Percentiles rank a stretch among this genome's conserved stretches.
Conservation (phyloP, 2,329 filamentous ascomycete species). For the Alternaria ethzedia region DNA sequence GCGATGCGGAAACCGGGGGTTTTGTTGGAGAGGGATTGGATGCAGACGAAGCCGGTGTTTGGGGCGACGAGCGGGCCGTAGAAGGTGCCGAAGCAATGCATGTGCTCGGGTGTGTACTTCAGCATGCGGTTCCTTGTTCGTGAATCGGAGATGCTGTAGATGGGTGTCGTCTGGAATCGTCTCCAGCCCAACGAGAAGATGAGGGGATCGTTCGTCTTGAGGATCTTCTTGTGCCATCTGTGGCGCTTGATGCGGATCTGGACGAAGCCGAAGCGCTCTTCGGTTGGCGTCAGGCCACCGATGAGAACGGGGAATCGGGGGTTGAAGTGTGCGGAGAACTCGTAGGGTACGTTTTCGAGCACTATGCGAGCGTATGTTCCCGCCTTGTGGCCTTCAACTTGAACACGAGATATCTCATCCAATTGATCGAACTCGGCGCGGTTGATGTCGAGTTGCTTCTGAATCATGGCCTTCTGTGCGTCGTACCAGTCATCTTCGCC, state of each 20-base stretch:
- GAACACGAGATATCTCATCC: constrained; percentile 80
- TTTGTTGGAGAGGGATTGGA: constrained; percentile 84
- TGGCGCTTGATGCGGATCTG: constrained; percentile 97
- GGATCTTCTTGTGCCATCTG: constrained; percentile 98
- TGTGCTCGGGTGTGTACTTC: constrained; percentile 98
- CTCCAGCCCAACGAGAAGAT: constrained; percentile 98
- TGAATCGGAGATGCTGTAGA: constrained; percentile 95
- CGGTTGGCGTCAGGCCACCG: constrained; percentile 89
- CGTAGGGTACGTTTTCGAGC: constrained; percentile 85
- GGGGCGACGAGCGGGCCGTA: constrained; percentile 94
- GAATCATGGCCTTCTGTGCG: constrained; percentile 88
- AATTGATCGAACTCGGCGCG: constrained; percentile 88
- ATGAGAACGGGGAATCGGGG: constrained; percentile 83
- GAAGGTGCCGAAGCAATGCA: constrained; percentile 97
- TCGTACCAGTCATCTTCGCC: constrained; percentile 99
- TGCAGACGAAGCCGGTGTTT: constrained; percentile 93
- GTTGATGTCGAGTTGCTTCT: constrained; percentile 97
- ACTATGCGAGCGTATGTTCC: constrained; percentile 94
- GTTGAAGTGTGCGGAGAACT: constrained; percentile 85
- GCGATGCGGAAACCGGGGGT: constrained; percentile 92
- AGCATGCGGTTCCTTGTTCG: constrained; percentile 95
- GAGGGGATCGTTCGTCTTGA: constrained; percentile 96
- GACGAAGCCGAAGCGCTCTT: constrained; percentile 94
- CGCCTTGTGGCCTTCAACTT: constrained; percentile 88
- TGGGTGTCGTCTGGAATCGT: constrained; percentile 87